These are phyloP conservation scores for Irpex sp. DNA, from an alignment of 1,284 basidiomycete genomes.

Conservation along the genomic window DNA sequence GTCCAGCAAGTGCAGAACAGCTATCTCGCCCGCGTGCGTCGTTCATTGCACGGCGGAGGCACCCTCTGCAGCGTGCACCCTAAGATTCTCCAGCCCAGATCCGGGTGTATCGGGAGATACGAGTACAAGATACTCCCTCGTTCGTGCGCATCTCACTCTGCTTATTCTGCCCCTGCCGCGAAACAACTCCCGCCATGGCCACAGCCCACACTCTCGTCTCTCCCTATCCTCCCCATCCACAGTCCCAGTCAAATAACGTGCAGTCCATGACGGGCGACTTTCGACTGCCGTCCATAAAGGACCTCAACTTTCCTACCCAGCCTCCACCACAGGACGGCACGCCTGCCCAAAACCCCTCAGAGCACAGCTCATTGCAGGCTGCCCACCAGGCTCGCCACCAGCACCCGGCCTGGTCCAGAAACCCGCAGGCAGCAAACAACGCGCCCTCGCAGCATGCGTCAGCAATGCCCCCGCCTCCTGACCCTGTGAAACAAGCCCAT, in stretches of 20 bases:
- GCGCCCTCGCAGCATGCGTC: constrained; percentile 11
- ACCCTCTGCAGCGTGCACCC: constrained; percentile 4
- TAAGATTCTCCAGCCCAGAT: constrained; percentile 11
- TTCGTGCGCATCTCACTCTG: constrained; percentile 1
- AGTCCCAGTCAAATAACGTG: constrained; percentile 30
- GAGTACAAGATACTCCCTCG: constrained; percentile 19
- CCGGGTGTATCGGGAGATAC: constrained; percentile 27
- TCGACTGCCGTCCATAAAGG: constrained; percentile 63
- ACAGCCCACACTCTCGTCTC: constrained; percentile 27
- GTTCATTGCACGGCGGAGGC: constrained; percentile 3
- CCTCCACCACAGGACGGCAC: constrained; percentile 30
- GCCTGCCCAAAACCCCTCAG: constrained; percentile 13
- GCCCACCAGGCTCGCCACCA: constrained; percentile 9
- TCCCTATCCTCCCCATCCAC: constrained; percentile 21
- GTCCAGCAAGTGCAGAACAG: neutral
- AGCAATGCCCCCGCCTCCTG: constrained; percentile 20
- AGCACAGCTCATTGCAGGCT: constrained; percentile 11
- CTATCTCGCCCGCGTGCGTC: neutral
- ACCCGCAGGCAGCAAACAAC: constrained; percentile 14
- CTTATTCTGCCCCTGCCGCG: constrained; percentile 5
- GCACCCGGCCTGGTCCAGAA: constrained; percentile 9
- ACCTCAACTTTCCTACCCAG: constrained; percentile 52
- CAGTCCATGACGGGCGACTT: constrained; percentile 31
- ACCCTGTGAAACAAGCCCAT: constrained; percentile 6
- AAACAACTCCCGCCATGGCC: constrained; percentile 25